Conservation (phyloP, 1,284 basidiomycete genomes). For the Phellinidium pouzarii region DNA sequence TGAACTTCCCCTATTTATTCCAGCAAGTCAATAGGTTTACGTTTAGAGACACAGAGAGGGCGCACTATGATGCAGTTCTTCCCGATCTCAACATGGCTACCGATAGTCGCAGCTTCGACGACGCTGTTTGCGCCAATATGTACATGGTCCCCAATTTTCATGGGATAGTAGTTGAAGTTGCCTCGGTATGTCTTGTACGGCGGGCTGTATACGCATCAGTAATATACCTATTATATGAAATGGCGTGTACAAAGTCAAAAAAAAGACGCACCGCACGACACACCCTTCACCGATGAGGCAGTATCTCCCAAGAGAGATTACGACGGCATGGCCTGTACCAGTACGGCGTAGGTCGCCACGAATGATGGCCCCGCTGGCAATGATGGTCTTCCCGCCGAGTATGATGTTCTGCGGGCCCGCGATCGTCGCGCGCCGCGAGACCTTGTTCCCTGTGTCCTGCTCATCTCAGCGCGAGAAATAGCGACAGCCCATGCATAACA, state of each 20-base stretch:
- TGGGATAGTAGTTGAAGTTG: constrained; percentile 95
- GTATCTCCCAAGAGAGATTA: constrained; percentile 89
- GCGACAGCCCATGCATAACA: background rate
- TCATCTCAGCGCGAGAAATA: background rate
- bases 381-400: constrained; percentile 94
- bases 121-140: constrained; percentile 84
- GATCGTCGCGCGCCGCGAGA: constrained; percentile 90
- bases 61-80: constrained; percentile 87
- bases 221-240: background rate
- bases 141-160: constrained; percentile 94
- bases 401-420: constrained; percentile 95
- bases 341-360: constrained; percentile 84
- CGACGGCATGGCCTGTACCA: constrained; percentile 84
- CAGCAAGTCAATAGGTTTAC: background rate
- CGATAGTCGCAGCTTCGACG: constrained; percentile 92
- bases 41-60: constrained; percentile 2
- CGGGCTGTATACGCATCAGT: constrained; percentile 39
- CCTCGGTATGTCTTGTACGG: constrained; percentile 88
- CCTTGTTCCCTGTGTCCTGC: constrained; percentile 84
- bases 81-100: constrained; percentile 92
- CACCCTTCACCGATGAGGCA: constrained; percentile 86
- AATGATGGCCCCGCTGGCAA: constrained; percentile 82
- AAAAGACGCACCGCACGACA: constrained; percentile 67
- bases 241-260: background rate
- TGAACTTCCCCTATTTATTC: constrained; percentile 78